Evolutionary conservation across 768 basidiomycete genomes (phyloP), one percentile per base, ranked within the genome.

Genomic region (Lentinus brumalis): DNA sequence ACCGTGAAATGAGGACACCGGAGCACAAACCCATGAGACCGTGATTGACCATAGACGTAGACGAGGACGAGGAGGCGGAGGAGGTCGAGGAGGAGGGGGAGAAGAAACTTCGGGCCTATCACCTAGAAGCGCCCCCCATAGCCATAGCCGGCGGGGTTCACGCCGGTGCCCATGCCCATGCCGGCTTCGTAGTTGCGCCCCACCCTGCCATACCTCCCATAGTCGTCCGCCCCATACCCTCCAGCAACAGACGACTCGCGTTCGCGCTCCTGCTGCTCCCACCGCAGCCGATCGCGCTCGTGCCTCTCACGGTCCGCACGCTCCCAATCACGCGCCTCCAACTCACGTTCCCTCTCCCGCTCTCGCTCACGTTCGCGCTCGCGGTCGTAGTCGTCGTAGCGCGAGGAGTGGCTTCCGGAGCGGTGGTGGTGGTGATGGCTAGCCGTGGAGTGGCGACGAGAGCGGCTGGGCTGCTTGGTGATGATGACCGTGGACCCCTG

Each of bases 401-500:
- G 38, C 21, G 57, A 52, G n/a, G 52, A 58, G 46, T 49, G 21
- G 46, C 46, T 49, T 47, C 51, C 39, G 32, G 54, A 45, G 14
- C 63, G 64, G 31, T 65, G 64, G n/a, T 50, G 60, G 32, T 62
- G 63, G 39, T 58, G 60, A 51, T 60, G 63, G 35, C 60, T 55
- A 10, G 55, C 35, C 35, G 52, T 60, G 31, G 63, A 64, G 62
- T 59, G 57, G 26, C 62, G 31, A 18, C 62, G 57, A 15, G 59
- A 57, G 46, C 63, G 58, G 49, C 50, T 41, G 7, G 53, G 63
- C 30, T 60, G 50, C 44, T 49, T 35, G 16, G 55, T 50, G 51
- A 67, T 57, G 51, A 71, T 66, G 55, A 71, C 63, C 14, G 70
- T 69, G 46, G 70, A 67, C 14, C 68, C 70, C 6, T 65, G 59